Evolutionary conservation across 2,329 filamentous ascomycete species (phyloP).

Genomic region (Colletotrichum sp.): DNA sequence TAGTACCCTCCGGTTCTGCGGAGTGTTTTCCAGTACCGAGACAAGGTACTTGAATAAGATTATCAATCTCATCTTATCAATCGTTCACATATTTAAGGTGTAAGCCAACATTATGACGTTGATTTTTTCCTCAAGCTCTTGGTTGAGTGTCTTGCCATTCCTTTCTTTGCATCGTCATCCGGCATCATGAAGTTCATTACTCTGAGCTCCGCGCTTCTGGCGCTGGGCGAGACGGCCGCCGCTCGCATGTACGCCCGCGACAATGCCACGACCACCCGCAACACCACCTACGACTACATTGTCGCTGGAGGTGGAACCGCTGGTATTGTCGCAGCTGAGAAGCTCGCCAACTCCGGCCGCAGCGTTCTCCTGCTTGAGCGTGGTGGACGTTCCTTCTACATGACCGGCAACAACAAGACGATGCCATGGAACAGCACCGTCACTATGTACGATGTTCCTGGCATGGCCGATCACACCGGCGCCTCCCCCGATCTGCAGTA

Average conservation of each 20-base stretch:
- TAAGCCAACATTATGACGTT: not conserved
- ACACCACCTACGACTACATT: slow-evolving; percentile 23
- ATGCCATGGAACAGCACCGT: slow-evolving; percentile 30
- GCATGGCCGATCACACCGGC: slow-evolving; percentile 16
- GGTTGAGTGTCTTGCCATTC: not conserved
- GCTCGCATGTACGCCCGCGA: not conserved
- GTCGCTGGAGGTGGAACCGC: slow-evolving; percentile 22
- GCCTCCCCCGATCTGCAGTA: slow-evolving; percentile 13
- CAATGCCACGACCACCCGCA: slow-evolving; percentile 15
- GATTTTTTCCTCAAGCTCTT: not conserved
- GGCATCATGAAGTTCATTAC: slow-evolving; percentile 14
- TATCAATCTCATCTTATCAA: slow-evolving; percentile 8
- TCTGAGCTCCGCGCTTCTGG: slow-evolving; percentile 5
- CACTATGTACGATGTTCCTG: slow-evolving; percentile 27
- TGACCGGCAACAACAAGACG: slow-evolving; percentile 22
- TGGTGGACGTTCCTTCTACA: slow-evolving; percentile 14
- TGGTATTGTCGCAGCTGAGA: slow-evolving; percentile 17
- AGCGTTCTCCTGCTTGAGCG: slow-evolving; percentile 21
- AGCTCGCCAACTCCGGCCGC: slow-evolving; percentile 20
- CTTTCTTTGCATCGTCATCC: not conserved
- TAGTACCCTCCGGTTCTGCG: not conserved
- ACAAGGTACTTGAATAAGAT: not conserved
- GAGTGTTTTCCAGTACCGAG: not conserved
- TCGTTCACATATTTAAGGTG: not conserved
- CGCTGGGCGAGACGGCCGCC: not conserved